Evolutionary conservation across 495 filamentous ascomycete species (phyloP), one percentile per base, ranked within the genome.

Genomic region (Annulohypoxylon nitens): DNA sequence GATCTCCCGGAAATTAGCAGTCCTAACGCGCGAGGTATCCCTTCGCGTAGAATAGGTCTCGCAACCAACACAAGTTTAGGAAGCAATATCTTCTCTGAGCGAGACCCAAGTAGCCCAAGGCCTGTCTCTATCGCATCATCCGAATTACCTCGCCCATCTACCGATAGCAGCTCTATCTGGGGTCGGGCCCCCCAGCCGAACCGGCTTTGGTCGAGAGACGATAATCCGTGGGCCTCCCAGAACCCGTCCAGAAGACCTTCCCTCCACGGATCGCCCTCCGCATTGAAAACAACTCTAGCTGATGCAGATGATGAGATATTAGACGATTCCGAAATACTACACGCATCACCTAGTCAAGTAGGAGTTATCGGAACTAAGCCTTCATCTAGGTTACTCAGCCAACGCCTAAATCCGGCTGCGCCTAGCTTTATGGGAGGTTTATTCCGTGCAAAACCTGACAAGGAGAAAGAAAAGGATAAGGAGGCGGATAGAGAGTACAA

Each of bases 101-200:
- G 90, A 16, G 88, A 90, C 54, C 87, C 90, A 12, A 84, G 91
- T 58, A 93, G 92, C 39, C 91, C 92, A 2, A 84, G 93, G 26
- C 93, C 93, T 25, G 87, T 90, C 2, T 95, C 93, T 12, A 93
- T 92, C 30, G 90, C 92, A 7, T 95, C 93, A 0, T 90, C 90
- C 58, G 93, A 96, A 59, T 85, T 95, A 51, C 91, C 92, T 1
- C 87, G 92, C 64, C 93, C 93, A 0, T 95, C 93, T 2, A 93
- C 90, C 8, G 93, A 96, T 51, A 92, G 90, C 30, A 88, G 78
- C 12, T 83, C 81, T 34, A 86, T 86, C 50, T 86, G 84, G 84
- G 79, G 78, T n/a, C 80, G 80, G 2, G 78, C 70, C 0, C 75
- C 51, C 25, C 75, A 81, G 25, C 75, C 75, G 9, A 84, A 78